Evolutionary conservation across 164 flowering plant species (phyloP).

Genomic region (Malania oleifera): DNA sequence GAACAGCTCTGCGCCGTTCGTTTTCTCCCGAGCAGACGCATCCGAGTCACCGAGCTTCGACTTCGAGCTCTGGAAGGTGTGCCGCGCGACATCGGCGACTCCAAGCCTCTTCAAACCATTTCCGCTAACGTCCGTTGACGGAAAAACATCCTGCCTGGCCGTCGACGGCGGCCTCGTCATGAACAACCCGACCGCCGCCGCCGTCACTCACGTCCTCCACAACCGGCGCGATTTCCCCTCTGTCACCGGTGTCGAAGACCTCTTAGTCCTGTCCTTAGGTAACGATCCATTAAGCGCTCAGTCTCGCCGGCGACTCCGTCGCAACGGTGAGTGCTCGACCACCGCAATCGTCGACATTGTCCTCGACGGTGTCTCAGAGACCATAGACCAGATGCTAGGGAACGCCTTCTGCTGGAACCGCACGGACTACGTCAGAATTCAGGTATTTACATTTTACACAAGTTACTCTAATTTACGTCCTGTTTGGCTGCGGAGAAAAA

Average conservation of each 20-base stretch:
- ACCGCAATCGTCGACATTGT: constrained; percentile 61
- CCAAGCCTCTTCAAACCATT: constrained; percentile 68
- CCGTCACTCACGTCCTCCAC: constrained; percentile 85
- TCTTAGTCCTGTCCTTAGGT: constrained; percentile 76
- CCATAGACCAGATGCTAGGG: constrained; percentile 86
- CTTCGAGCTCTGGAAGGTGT: constrained; percentile 68
- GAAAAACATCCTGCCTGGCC: constrained; percentile 66
- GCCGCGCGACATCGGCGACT: constrained; percentile 64
- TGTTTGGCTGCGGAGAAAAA: constrained; percentile 15
- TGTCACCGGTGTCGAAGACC: constrained; percentile 76
- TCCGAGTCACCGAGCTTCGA: constrained; percentile 56
- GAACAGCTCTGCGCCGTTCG: constrained; percentile 64
- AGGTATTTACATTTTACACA: constrained; percentile 38
- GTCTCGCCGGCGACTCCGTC: constrained; percentile 14
- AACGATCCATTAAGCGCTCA: constrained; percentile 42
- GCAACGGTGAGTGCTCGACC: constrained; percentile 38
- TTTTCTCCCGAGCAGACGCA: constrained; percentile 74
- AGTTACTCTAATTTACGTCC: neutral
- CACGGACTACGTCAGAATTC: constrained; percentile 74
- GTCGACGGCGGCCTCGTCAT: constrained; percentile 93
- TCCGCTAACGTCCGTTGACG: constrained; percentile 57
- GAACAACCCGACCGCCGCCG: constrained; percentile 95
- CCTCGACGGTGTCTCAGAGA: constrained; percentile 86
- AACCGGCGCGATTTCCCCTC: constrained; percentile 82
- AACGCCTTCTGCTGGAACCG: constrained; percentile 92